Evolutionary conservation across 139 green algal genomes (phyloP).

Genomic region (Chlorella sp.): DNA sequence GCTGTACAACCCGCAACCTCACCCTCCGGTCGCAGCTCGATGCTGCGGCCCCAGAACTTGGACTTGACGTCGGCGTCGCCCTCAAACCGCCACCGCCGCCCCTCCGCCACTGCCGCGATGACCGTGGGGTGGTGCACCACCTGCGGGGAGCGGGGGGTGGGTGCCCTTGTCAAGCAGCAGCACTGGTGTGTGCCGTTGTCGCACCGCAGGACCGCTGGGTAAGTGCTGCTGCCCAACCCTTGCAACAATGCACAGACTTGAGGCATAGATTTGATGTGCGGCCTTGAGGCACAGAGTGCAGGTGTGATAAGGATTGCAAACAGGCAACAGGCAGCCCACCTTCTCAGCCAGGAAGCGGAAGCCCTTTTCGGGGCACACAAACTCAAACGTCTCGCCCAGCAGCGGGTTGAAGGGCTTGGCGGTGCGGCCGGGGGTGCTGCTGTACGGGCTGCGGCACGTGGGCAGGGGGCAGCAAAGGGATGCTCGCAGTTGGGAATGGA

Average conservation of each 20-base stretch:
- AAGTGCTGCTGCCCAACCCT: too few species aligned
- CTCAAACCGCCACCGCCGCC: conserved; percentile 70
- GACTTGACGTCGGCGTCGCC: conserved; percentile 88
- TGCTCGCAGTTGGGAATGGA: too few species aligned
- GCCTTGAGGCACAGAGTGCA: too few species aligned
- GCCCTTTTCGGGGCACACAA: conserved; percentile 68
- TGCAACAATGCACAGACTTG: too few species aligned
- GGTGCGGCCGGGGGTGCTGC: conserved; percentile 61
- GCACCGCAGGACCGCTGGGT: too few species aligned
- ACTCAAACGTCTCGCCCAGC: conserved; percentile 84
- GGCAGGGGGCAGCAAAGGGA: neutral
- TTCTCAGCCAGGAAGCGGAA: conserved; percentile 74
- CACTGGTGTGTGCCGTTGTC: too few species aligned
- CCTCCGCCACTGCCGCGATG: conserved; percentile 72
- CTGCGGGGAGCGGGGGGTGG: too few species aligned
- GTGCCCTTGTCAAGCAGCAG: too few species aligned
- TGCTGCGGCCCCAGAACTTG: conserved; percentile 94
- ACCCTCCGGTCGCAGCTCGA: conserved; percentile 85
- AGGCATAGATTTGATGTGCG: too few species aligned
- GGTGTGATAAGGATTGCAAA: too few species aligned
- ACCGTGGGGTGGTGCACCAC: conserved; percentile 87
- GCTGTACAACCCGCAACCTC: neutral
- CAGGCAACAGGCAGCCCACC: too few species aligned
- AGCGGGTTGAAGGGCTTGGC: conserved; percentile 84
- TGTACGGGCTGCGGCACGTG: conserved; percentile 47